Conservation (phyloP, 2,329 filamentous ascomycete species). For the Xylariales sp. region DNA sequence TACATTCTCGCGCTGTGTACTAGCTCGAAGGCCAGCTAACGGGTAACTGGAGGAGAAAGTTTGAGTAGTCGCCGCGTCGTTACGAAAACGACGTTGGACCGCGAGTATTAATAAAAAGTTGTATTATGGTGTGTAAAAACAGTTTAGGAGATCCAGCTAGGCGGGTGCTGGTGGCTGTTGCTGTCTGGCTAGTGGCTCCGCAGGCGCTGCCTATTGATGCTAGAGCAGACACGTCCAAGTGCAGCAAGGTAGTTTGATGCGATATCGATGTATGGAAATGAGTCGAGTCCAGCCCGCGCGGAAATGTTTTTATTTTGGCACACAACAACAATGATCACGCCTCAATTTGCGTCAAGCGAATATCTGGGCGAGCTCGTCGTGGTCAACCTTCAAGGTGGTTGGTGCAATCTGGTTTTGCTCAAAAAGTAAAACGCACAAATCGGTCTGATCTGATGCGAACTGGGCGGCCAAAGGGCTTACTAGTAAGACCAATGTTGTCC, state of each 20-base stretch:
- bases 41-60: conserved; percentile 10
- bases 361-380: conserved; percentile 26
- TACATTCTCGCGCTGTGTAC: conserved; percentile 65
- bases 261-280: conserved; percentile 7
- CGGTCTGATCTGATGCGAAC: conserved; percentile 17
- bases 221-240: conserved; percentile 6
- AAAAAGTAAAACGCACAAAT: too few relatives aligned
- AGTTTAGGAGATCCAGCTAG: background rate
- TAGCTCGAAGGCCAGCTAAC: conserved; percentile 13
- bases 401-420: too few relatives aligned
- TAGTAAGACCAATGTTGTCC: too few relatives aligned
- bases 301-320: conserved; percentile 10
- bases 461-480: conserved; percentile 16
- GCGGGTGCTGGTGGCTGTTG: conserved; percentile 1
- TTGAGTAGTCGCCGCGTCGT: background rate
- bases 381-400: conserved; percentile 36
- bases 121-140: background rate
- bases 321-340: conserved; percentile 21
- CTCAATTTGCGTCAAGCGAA: conserved; percentile 44
- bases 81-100: background rate
- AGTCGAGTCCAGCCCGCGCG: conserved; percentile 44
- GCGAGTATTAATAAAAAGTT: background rate
- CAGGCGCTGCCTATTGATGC: conserved; percentile 15
- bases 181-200: conserved; percentile 12
- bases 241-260: conserved; percentile 3